Percentiles rank a stretch among this genome's conserved stretches.
These are phyloP conservation scores for Candida tropicalis DNA, from an alignment of 1,139 yeast species.

Conservation along the genomic window DNA sequence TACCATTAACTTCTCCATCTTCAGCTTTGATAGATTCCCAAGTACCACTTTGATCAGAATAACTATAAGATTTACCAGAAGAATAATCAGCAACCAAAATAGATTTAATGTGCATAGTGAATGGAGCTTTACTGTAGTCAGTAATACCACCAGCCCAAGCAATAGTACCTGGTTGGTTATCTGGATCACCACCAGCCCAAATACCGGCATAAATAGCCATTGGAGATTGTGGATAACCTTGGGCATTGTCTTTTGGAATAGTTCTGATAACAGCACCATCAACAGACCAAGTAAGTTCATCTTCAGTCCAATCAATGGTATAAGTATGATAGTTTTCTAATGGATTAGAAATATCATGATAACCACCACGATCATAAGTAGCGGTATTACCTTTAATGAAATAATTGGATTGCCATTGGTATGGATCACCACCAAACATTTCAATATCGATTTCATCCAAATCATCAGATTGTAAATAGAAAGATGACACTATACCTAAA, in stretches of 20 bases:
- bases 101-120: constrained; percentile 64
- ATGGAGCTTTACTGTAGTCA: constrained; percentile 67
- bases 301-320: constrained; percentile 79
- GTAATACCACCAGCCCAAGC: constrained; percentile 87
- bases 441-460: constrained; percentile 87
- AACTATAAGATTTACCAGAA: constrained; percentile 68
- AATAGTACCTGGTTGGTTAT: constrained; percentile 68
- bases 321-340: constrained; percentile 65
- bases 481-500: constrained; percentile 74
- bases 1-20: constrained; percentile 67
- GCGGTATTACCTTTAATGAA: constrained; percentile 79
- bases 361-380: constrained; percentile 79
- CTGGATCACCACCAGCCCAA: constrained; percentile 84
- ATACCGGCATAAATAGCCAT: constrained; percentile 69
- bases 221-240: constrained; percentile 79
- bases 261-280: constrained; percentile 66
- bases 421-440: constrained; percentile 76
- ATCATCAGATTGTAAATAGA: constrained; percentile 82
- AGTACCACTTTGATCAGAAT: constrained; percentile 63
- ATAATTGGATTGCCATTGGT: constrained; percentile 77
- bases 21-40: constrained; percentile 70
- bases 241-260: constrained; percentile 49
- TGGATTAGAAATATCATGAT: constrained; percentile 58
- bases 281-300: constrained; percentile 58
- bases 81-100: constrained; percentile 77